Evolutionary conservation across 1,284 basidiomycete genomes (phyloP).

Genomic region (Trichosporon faecale): DNA sequence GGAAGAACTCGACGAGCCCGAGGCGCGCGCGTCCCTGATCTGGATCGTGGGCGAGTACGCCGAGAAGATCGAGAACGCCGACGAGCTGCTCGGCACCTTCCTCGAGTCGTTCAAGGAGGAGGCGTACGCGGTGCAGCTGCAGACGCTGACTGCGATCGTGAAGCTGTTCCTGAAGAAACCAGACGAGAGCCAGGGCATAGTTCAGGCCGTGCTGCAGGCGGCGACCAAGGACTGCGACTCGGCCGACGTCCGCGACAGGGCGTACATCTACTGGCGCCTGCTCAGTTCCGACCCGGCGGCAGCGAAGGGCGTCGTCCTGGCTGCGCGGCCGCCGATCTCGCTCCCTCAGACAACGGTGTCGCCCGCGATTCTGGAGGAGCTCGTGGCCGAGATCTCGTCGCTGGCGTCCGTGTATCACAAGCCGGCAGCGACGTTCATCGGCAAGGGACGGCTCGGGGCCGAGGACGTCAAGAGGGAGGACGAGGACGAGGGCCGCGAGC

Average conservation of each 20-base stretch:
- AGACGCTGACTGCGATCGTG: conserved; percentile 89
- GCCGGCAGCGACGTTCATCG: conserved; percentile 86
- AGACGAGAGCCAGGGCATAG: conserved; percentile 80
- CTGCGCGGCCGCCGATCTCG: conserved; percentile 86
- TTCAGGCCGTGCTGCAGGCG: conserved; percentile 94
- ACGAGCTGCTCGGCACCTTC: conserved; percentile 90
- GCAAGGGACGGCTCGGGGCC: conserved; percentile 75
- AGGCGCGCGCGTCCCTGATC: conserved; percentile 93
- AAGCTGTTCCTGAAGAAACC: conserved; percentile 97
- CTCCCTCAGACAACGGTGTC: conserved; percentile 87
- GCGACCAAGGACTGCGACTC: conserved; percentile 97
- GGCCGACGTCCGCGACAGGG: conserved; percentile 92
- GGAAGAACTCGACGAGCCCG: conserved; percentile 88
- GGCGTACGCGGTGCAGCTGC: conserved; percentile 84
- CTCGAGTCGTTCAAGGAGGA: conserved; percentile 91
- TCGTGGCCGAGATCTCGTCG: conserved; percentile 79
- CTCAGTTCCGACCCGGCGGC: conserved; percentile 88
- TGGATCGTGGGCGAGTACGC: conserved; percentile 99
- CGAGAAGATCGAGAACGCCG: conserved; percentile 90
- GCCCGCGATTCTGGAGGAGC: conserved; percentile 85
- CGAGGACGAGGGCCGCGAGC: conserved; percentile 67
- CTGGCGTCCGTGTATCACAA: conserved; percentile 94
- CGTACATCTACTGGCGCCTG: conserved; percentile 92
- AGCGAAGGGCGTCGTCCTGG: conserved; percentile 91
- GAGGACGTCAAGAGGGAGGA: conserved; percentile 67